phyloP scores from a whole-genome alignment of 2,329 filamentous ascomycete genomes.

The Hypoxylon rubiginosum region DNA sequence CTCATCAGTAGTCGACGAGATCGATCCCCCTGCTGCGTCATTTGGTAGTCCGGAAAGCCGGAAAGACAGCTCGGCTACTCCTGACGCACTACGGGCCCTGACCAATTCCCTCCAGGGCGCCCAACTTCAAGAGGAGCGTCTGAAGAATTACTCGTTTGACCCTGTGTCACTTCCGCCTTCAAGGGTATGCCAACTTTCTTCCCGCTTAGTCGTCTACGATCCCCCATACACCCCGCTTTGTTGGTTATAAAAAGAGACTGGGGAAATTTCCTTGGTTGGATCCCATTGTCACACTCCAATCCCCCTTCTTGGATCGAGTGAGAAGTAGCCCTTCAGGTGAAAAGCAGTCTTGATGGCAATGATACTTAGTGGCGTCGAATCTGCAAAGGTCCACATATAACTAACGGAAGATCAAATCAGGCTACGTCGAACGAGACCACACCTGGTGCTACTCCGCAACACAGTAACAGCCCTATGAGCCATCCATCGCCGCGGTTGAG shows the following conservation, averaged over 20 bases:
- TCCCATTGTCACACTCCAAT: slow-evolving; percentile 21
- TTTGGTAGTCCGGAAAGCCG: slow-evolving; percentile 36
- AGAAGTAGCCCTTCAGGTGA: slow-evolving; percentile 5
- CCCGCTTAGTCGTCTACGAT: slow-evolving; percentile 20
- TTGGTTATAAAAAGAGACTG: not conserved
- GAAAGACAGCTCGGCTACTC: slow-evolving; percentile 58
- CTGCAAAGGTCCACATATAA: slow-evolving; percentile 5
- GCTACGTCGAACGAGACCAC: slow-evolving; percentile 72
- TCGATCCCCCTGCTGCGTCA: slow-evolving; percentile 63
- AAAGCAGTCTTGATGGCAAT: slow-evolving; percentile 2
- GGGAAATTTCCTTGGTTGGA: slow-evolving; percentile 7
- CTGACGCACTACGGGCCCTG: slow-evolving; percentile 78
- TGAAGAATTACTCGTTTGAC: slow-evolving; percentile 91
- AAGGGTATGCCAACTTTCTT: slow-evolving; percentile 72
- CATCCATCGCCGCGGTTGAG: slow-evolving; percentile 76
- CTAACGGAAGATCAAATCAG: slow-evolving; percentile 55
- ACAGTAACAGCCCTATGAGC: slow-evolving; percentile 74
- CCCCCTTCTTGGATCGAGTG: slow-evolving; percentile 4
- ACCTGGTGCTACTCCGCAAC: slow-evolving; percentile 71
- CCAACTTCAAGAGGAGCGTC: slow-evolving; percentile 83
- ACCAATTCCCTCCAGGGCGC: slow-evolving; percentile 79
- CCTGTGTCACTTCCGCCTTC: slow-evolving; percentile 89
- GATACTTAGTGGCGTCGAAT: not conserved
- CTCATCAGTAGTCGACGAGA: slow-evolving; percentile 78
- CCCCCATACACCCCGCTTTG: slow-evolving; percentile 1